Evolutionary conservation across 2,329 filamentous ascomycete species (phyloP).

Genomic region (Curvularia spicifera): DNA sequence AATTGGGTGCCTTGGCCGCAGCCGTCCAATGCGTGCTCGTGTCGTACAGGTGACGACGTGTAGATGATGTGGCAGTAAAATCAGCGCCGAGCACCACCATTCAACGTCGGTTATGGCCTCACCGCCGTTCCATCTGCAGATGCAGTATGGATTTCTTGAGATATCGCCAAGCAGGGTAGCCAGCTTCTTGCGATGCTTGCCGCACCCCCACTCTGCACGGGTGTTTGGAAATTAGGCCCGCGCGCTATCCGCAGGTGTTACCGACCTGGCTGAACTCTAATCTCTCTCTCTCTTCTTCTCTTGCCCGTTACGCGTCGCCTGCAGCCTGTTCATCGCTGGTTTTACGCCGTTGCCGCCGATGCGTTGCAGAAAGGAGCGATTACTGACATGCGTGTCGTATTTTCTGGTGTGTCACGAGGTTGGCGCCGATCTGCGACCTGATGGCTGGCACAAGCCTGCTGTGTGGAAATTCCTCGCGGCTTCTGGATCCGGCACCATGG

Average conservation of each 20-base stretch:
- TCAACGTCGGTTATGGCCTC: background rate
- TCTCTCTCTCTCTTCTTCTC: background rate
- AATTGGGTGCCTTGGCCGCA: background rate
- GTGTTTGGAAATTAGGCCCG: conserved; percentile 2
- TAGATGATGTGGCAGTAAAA: conserved; percentile 1
- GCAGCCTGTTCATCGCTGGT: background rate
- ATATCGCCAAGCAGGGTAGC: background rate
- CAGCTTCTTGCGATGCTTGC: background rate
- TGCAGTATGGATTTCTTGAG: background rate
- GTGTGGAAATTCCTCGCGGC: conserved; percentile 3
- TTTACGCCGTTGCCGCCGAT: conserved; percentile 5
- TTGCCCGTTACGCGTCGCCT: conserved; percentile 6
- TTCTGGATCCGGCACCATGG: conserved; percentile 8
- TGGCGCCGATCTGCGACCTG: background rate
- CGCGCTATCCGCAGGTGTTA: background rate
- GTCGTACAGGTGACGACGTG: background rate
- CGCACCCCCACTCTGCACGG: background rate
- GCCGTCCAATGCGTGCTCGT: background rate
- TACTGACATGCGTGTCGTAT: conserved; percentile 1
- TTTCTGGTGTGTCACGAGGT: conserved; percentile 2
- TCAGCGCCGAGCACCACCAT: background rate
- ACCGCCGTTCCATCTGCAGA: conserved; percentile 2
- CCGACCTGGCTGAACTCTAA: background rate
- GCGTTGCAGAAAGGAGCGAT: background rate
- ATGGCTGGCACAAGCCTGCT: conserved; percentile 1